Conservation (phyloP, 805 yeast genomes). For the Ogataea trehaloabstinens region DNA sequence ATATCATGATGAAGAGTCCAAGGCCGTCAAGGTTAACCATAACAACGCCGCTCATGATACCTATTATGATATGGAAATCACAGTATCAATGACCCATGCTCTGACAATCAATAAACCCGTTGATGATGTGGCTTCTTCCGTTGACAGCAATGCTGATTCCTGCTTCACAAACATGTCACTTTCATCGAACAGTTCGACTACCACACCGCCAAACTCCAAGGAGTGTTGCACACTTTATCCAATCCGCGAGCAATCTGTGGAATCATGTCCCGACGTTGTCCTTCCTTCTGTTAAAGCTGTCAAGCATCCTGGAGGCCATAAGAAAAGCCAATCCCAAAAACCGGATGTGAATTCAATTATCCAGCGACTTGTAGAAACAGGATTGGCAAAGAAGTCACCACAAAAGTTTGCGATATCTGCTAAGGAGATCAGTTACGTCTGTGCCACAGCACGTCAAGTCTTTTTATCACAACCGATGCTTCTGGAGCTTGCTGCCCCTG, state of each 20-base stretch:
- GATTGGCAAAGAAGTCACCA: constrained; percentile 40
- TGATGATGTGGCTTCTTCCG: constrained; percentile 34
- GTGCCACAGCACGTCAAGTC: constrained; percentile 57
- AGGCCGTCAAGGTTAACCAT: constrained; percentile 15
- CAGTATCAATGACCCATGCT: constrained; percentile 45
- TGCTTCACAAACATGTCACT: constrained; percentile 29
- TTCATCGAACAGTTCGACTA: constrained; percentile 29
- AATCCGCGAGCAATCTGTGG: constrained; percentile 33
- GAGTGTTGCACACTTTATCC: constrained; percentile 22
- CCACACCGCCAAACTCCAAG: constrained; percentile 23
- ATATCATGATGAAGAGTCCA: neutral
- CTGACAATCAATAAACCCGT: constrained; percentile 20
- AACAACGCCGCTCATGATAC: too few species aligned
- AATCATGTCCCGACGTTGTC: constrained; percentile 27
- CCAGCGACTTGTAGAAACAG: constrained; percentile 54
- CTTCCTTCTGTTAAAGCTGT: neutral
- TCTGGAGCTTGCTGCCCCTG: constrained; percentile 70
- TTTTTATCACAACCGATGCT: constrained; percentile 65
- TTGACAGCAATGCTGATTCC: constrained; percentile 43
- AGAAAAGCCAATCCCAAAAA: constrained; percentile 1
- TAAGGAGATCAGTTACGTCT: constrained; percentile 54
- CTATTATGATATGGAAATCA: constrained; percentile 40
- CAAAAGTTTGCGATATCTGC: constrained; percentile 50
- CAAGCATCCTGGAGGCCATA: neutral
- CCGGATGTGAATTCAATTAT: constrained; percentile 54